Conservation (phyloP, 2,329 filamentous ascomycete species). For the Alternaria alternata region DNA sequence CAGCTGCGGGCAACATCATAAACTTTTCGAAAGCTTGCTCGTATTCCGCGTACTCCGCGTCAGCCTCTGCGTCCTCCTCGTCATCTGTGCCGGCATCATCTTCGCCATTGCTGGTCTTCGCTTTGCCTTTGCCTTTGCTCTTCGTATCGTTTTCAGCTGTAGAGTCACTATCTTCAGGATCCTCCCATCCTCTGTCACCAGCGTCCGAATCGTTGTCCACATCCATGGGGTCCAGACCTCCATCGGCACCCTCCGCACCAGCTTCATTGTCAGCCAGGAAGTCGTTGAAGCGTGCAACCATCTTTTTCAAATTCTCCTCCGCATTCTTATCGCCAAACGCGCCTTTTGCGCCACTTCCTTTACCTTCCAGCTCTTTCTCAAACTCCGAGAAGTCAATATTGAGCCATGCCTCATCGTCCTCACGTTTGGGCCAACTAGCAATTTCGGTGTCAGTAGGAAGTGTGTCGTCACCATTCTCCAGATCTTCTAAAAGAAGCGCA, state of each 20-base stretch:
- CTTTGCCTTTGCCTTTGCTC: conserved; percentile 59
- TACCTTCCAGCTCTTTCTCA: conserved; percentile 75
- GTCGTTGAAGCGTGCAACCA: conserved; percentile 90
- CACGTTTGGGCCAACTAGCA: conserved; percentile 69
- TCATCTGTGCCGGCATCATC: conserved; percentile 37
- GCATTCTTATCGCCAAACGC: conserved; percentile 70
- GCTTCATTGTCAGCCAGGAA: conserved; percentile 89
- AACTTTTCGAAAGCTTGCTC: conserved; percentile 85
- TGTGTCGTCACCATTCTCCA: conserved; percentile 73
- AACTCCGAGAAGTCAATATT: conserved; percentile 92
- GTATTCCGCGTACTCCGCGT: conserved; percentile 73
- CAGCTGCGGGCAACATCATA: conserved; percentile 71
- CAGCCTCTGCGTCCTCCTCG: conserved; percentile 64
- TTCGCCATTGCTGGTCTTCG: conserved; percentile 62
- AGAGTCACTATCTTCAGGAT: conserved; percentile 54
- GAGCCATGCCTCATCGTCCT: conserved; percentile 90
- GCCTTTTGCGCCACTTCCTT: conserved; percentile 31
- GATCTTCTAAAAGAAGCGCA: conserved; percentile 76
- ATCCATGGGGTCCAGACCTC: conserved; percentile 71
- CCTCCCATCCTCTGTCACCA: conserved; percentile 55
- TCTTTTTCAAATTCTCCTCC: conserved; percentile 82
- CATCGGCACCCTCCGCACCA: conserved; percentile 78
- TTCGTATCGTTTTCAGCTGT: conserved; percentile 49
- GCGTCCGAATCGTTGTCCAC: conserved; percentile 65
- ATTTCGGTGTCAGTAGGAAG: conserved; percentile 82